Percentiles rank a stretch among this genome's conserved stretches.
Evolutionary conservation across 306 rosid genomes (phyloP).

Genomic region (Pterocarpus macrocarpus): DNA sequence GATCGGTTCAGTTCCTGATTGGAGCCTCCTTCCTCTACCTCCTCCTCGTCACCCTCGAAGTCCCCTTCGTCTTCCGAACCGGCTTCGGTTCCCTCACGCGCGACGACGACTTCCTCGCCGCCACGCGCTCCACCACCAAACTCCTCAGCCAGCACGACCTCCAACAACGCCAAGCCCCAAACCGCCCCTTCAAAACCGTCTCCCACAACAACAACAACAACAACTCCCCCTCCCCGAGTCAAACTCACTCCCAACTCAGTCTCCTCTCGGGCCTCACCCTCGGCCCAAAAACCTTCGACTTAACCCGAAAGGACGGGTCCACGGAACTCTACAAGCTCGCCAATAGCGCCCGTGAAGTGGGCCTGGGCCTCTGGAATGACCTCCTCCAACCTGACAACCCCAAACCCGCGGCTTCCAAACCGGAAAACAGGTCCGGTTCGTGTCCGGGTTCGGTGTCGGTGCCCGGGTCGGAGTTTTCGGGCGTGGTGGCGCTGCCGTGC

Average conservation of each 20-base stretch:
- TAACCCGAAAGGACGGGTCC: slow-evolving; percentile 40
- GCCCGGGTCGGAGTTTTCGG: slow-evolving; percentile 57
- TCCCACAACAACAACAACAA: slow-evolving; percentile 42
- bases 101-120: slow-evolving; percentile 38
- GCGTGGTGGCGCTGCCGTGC: slow-evolving; percentile 74
- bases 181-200: slow-evolving; percentile 65
- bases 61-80: slow-evolving; percentile 68
- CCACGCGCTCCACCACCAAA: slow-evolving; percentile 46
- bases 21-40: slow-evolving; percentile 63
- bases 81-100: slow-evolving; percentile 55
- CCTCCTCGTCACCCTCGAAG: slow-evolving; percentile 66
- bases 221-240: slow-evolving; percentile 61
- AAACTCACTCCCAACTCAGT: slow-evolving; percentile 36
- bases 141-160: slow-evolving; percentile 65
- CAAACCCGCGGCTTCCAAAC: slow-evolving; percentile 16
- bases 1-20: slow-evolving; percentile 77
- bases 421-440: slow-evolving; percentile 57
- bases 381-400: slow-evolving; percentile 52
- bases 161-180: slow-evolving; percentile 65
- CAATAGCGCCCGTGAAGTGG: slow-evolving; percentile 67
- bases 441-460: slow-evolving; percentile 71
- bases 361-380: slow-evolving; percentile 64
- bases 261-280: neutral
- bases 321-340: slow-evolving; percentile 73
- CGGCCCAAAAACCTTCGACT: slow-evolving; percentile 39